phyloP scores from a whole-genome alignment of 352 stramenopile species.

The Pythium angustatum region DNA sequence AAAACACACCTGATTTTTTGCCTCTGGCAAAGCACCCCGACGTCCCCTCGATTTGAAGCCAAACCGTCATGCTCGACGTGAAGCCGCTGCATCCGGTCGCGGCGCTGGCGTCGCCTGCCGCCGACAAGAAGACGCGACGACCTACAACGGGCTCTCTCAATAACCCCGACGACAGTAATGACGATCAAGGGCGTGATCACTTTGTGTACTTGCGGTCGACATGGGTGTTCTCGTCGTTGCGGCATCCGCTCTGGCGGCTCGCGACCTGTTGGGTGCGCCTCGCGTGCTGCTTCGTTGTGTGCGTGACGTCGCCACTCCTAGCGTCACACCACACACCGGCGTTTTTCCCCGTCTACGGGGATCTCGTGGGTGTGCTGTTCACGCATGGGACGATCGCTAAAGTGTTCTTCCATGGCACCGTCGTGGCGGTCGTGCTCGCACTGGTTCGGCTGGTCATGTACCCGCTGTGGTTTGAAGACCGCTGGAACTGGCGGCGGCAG shows the following conservation, averaged over 20 bases:
- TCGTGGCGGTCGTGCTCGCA: slow-evolving; percentile 26
- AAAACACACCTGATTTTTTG: slow-evolving; percentile 1
- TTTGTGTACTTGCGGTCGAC: slow-evolving; percentile 22
- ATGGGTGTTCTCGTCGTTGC: slow-evolving; percentile 46
- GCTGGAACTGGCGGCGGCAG: slow-evolving; percentile 51
- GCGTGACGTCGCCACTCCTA: slow-evolving; percentile 44
- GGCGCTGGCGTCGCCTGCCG: slow-evolving; percentile 8
- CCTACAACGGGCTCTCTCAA: neutral
- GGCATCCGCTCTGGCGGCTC: slow-evolving; percentile 42
- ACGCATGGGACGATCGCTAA: slow-evolving; percentile 35
- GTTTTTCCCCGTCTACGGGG: slow-evolving; percentile 44
- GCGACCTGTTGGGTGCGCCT: slow-evolving; percentile 37
- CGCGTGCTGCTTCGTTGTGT: slow-evolving; percentile 39
- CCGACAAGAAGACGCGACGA: neutral
- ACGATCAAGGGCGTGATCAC: neutral
- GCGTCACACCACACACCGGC: slow-evolving; percentile 33
- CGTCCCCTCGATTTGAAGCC: too few relatives aligned
- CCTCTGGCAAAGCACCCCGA: too few relatives aligned
- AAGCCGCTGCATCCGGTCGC: slow-evolving; percentile 7
- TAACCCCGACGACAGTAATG: neutral
- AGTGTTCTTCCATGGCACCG: slow-evolving; percentile 33
- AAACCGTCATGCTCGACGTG: slow-evolving; percentile 9
- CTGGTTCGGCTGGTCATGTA: slow-evolving; percentile 50
- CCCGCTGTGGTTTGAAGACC: slow-evolving; percentile 34
- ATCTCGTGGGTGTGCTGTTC: slow-evolving; percentile 28